phyloP scores from a whole-genome alignment of 371 early-diverging fungal species.

The Zychaea mexicana region DNA sequence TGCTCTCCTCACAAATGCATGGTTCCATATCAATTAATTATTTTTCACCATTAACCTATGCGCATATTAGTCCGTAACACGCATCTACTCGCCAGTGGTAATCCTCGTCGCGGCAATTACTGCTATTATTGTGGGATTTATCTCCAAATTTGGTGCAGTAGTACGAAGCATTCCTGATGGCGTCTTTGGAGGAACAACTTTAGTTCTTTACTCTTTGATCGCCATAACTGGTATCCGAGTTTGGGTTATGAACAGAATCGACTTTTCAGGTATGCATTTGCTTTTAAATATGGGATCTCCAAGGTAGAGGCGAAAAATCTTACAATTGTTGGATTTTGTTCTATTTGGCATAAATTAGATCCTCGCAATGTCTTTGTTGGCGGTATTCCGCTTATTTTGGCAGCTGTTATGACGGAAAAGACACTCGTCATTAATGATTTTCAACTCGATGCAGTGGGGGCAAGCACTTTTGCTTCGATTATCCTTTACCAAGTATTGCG shows the following conservation, averaged over 20 bases:
- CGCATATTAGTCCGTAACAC: conserved; percentile 39
- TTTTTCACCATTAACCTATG: not conserved
- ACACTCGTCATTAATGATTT: conserved; percentile 45
- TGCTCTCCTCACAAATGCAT: not conserved
- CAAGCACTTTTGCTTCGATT: conserved; percentile 17
- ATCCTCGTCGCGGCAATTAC: conserved; percentile 57
- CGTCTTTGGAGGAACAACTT: conserved; percentile 59
- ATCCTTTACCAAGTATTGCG: conserved; percentile 23
- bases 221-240: conserved; percentile 63
- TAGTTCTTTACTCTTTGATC: conserved; percentile 60
- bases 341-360: too few relatives aligned
- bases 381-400: conserved; percentile 50
- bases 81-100: conserved; percentile 57
- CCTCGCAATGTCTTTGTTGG: conserved; percentile 56
- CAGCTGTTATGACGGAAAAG: conserved; percentile 44
- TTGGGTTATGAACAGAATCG: conserved; percentile 58
- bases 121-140: conserved; percentile 58
- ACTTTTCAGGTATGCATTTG: conserved; percentile 34
- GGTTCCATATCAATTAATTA: not conserved
- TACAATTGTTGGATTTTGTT: too few relatives aligned
- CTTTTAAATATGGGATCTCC: not conserved
- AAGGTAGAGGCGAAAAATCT: too few relatives aligned
- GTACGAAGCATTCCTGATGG: conserved; percentile 59
- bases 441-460: conserved; percentile 42
- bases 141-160: conserved; percentile 62